phyloP scores from a whole-genome alignment of 441 rosid genomes.

The Erodium trifolium region DNA sequence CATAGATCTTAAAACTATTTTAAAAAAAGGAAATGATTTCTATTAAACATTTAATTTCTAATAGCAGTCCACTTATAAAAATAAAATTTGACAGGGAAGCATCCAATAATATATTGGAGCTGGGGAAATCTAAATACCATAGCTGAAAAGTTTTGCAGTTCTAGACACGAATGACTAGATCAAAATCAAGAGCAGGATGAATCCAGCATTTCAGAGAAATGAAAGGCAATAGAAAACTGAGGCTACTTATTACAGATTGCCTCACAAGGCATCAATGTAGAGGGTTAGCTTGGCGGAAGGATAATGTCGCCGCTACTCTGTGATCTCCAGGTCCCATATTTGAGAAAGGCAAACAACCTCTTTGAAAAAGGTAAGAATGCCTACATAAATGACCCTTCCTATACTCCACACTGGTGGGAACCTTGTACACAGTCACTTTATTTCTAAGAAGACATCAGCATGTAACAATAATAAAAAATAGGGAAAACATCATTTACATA shows the following conservation, averaged over 20 bases:
- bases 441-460: not conserved
- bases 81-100: not conserved
- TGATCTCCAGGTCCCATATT: not conserved
- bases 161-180: not conserved
- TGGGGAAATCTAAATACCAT: not conserved
- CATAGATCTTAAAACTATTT: slow-evolving; percentile 2
- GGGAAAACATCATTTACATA: no score
- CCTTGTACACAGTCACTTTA: not conserved
- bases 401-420: not conserved
- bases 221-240: not conserved
- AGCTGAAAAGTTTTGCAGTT: slow-evolving; percentile 2
- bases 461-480: not conserved
- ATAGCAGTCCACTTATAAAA: slow-evolving; percentile 7
- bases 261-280: not conserved
- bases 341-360: not conserved
- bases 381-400: slow-evolving; percentile 2
- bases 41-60: slow-evolving; percentile 1
- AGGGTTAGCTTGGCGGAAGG: not conserved
- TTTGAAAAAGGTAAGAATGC: slow-evolving; percentile 4
- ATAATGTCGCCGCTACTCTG: not conserved
- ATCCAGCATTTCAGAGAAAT: not conserved
- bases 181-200: not conserved
- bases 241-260: not conserved
- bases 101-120: not conserved
- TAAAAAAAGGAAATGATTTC: not conserved